Evolutionary conservation across 805 yeast genomes (phyloP).

Genomic region (Maudiozyma serrabonitensis): DNA sequence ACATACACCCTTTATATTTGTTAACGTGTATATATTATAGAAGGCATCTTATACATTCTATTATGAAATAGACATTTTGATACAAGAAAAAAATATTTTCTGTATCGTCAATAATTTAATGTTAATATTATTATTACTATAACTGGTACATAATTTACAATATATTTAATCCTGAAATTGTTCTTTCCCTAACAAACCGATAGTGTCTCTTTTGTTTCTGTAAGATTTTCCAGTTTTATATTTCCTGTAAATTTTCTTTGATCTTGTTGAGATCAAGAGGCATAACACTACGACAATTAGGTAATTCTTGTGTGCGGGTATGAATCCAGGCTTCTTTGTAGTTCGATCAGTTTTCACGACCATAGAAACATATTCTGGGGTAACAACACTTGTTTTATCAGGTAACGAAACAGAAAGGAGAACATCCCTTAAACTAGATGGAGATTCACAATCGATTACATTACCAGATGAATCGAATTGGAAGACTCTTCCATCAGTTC

Average conservation of each 20-base stretch:
- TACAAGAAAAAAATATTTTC: no score
- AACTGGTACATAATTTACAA: not conserved
- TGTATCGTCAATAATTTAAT: no score
- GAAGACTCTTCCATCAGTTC: slow-evolving; percentile 27
- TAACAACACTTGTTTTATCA: slow-evolving; percentile 3
- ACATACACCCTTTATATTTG: not conserved
- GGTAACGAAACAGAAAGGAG: slow-evolving; percentile 33
- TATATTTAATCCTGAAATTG: slow-evolving; percentile 8
- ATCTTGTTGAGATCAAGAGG: not conserved
- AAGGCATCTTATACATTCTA: not conserved
- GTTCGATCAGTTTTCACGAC: not conserved
- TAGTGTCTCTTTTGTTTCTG: slow-evolving; percentile 16
- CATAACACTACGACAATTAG: not conserved
- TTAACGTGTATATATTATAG: no score
- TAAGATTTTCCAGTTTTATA: slow-evolving; percentile 10
- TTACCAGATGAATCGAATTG: slow-evolving; percentile 31
- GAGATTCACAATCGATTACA: slow-evolving; percentile 29
- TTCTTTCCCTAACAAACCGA: slow-evolving; percentile 12
- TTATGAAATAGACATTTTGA: not conserved
- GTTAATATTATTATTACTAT: no score
- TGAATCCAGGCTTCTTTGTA: not conserved
- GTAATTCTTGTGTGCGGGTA: not conserved
- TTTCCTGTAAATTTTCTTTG: slow-evolving; percentile 2
- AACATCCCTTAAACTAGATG: slow-evolving; percentile 30
- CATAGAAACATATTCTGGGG: not conserved